Base-by-base conservation (phyloP, 495 filamentous ascomycete genomes). In the Barbatosphaeria neglecta region DNA sequence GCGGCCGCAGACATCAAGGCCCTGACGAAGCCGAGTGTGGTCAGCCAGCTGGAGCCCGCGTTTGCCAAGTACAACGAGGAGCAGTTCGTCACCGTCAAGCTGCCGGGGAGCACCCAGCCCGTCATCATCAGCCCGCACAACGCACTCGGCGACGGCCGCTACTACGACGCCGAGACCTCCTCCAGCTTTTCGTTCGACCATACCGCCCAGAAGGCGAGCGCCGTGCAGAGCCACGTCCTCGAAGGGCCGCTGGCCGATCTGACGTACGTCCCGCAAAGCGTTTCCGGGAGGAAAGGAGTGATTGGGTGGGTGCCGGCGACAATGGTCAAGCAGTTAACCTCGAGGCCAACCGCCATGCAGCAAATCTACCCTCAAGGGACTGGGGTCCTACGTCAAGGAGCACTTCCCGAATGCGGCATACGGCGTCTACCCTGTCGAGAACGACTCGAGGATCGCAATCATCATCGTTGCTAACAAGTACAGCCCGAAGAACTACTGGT, bases 401-500 rank as follows among this genome's bases (percentile, higher is more conserved):
- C 90, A 99, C 72, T 99, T 86, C 64, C 82, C 87, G 1, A 82
- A 74, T 53, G 84, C 82, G 43, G 81, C 84, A 10, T 81, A 83
- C 53, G 86, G 87, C 55, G 83, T 86, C 22, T 92, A 85, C 58
- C 83, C 90, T 23, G 81, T 79, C 50, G 80, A 86, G 51, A 70
- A 83, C 56, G 83, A 90, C 64, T 74, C 78, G 18, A 75, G 78
- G 46, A 63, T 97, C 18, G 87, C 89, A 33, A 74, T 96, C 54
- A 62, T 92, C 44, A 74, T 95, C 43, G 88, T 95, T 33, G 84
- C 92, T 25, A 95, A 89, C 73, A 95, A 95, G 58, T 97, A 97
- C 73, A 92, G 85, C 52, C 93, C 93, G 6, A 85, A 86, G 58
- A 99, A 99, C 72, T 97, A 84, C 75, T 99, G 93, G 89, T 90